A percentile compares a stretch with the other conserved stretches of the same genome.
phyloP scores from a whole-genome alignment of 352 stramenopile species.

The Phytophthora macrochlamydospora region DNA sequence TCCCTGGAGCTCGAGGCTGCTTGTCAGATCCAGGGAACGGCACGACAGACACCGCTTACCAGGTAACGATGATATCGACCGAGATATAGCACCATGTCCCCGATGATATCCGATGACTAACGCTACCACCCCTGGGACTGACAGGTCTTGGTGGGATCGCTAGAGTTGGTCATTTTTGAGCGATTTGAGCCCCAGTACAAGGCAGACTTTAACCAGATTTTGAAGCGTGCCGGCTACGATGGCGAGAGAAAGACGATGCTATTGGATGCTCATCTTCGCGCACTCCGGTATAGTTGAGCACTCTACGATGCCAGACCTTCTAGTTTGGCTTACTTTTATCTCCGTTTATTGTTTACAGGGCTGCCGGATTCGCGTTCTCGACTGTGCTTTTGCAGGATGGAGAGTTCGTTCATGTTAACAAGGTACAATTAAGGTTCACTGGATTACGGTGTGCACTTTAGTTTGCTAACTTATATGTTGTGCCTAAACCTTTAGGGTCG shows the following conservation, averaged over 20 bases:
- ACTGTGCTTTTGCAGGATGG: conserved; percentile 76
- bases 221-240: conserved; percentile 67
- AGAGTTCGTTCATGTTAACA: conserved; percentile 88
- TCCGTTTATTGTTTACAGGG: conserved; percentile 27
- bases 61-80: conserved; percentile 30
- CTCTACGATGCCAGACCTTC: too few species aligned
- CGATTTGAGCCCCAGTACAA: conserved; percentile 66
- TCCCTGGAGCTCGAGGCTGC: conserved; percentile 65
- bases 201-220: conserved; percentile 65
- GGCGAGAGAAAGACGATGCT: conserved; percentile 70
- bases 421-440: conserved; percentile 31
- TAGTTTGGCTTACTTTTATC: background rate
- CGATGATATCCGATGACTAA: too few species aligned
- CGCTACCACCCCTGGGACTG: background rate
- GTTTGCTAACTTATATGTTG: conserved; percentile 4
- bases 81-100: too few species aligned
- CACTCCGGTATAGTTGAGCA: conserved; percentile 39
- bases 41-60: conserved; percentile 81
- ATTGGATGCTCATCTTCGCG: conserved; percentile 72
- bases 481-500: conserved; percentile 44
- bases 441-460: background rate
- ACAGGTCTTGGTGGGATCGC: conserved; percentile 70
- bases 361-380: conserved; percentile 74
- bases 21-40: conserved; percentile 75
- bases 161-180: conserved; percentile 89